Evolutionary conservation across 1,284 basidiomycete genomes (phyloP).

Genomic region (Papiliotrema terrestris): DNA sequence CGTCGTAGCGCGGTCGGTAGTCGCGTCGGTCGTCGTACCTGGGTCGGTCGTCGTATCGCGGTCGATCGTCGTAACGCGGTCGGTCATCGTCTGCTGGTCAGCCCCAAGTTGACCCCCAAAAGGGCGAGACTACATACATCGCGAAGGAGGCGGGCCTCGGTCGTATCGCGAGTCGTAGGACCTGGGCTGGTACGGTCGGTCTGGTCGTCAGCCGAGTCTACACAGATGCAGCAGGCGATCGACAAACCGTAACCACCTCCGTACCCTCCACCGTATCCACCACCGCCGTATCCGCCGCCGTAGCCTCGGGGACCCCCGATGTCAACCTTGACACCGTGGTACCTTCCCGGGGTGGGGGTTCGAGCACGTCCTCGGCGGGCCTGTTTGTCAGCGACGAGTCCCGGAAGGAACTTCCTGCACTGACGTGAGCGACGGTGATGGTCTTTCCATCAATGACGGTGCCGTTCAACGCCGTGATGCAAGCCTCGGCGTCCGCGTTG

Average conservation of each 20-base stretch:
- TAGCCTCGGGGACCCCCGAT: slow-evolving; percentile 70
- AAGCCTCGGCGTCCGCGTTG: slow-evolving; percentile 81
- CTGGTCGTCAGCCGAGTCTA: slow-evolving; percentile 12
- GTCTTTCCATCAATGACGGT: slow-evolving; percentile 82
- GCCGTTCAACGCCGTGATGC: slow-evolving; percentile 75
- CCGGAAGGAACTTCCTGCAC: slow-evolving; percentile 4
- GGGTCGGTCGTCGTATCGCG: slow-evolving; percentile 42
- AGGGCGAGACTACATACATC: slow-evolving; percentile 11
- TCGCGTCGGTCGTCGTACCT: slow-evolving; percentile 27
- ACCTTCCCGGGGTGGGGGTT: slow-evolving; percentile 90
- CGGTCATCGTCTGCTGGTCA: slow-evolving; percentile 39
- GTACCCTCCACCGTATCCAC: neutral
- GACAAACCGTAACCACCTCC: neutral
- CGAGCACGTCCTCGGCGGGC: slow-evolving; percentile 89
- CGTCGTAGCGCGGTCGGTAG: slow-evolving; percentile 23
- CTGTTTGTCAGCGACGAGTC: slow-evolving; percentile 47
- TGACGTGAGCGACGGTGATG: slow-evolving; percentile 80
- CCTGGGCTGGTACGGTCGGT: slow-evolving; percentile 48
- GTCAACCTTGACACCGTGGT: slow-evolving; percentile 58
- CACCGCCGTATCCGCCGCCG: slow-evolving; percentile 47
- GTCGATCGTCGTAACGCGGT: slow-evolving; percentile 49
- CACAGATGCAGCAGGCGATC: neutral
- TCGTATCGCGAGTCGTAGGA: slow-evolving; percentile 48
- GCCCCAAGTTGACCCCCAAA: too few species aligned
- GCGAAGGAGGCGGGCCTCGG: slow-evolving; percentile 32